Base-by-base conservation (phyloP, 2,329 filamentous ascomycete genomes). In the Metarhizium album region DNA sequence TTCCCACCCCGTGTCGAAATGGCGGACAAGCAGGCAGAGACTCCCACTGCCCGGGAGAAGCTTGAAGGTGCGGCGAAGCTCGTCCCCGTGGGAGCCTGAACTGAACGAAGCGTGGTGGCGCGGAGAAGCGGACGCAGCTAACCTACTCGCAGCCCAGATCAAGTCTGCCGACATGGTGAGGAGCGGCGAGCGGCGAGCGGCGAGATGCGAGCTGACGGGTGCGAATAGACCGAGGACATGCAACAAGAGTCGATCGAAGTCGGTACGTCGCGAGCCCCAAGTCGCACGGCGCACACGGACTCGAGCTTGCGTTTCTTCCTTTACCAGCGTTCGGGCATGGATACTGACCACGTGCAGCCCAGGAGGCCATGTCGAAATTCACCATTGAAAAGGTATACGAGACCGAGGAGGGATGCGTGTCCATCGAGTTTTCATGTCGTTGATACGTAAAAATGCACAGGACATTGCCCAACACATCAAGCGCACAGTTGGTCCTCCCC, bases 111-210 rank as follows among this genome's bases (percentile, higher is more conserved):
- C 29, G 5, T 31, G 11, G 5, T 31, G 29, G 5, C 29, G 29
- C 11, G 5, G 29, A 5, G 29, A 35, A 33, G 50, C 16, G 22
- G 23, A n/a, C 16, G n/a, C 40, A 42, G 50, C 54, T 58, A 53
- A 58, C 53, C 7, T 31, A 22, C 33, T 46, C 62, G 58, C 64
- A 98, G 93, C 89, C 56, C 90, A 95, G 73, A 84, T 98, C 71
- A 98, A 98, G 77, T 95, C 90, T 60, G 91, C 89, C 53, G 93
- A 98, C 67, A 98, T 98, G 93, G 93, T 97, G 78, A 49, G 53
- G 52, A n/a, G 24, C 27, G 18, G 18, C 24, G 48, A 13, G 24
- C 20, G 4, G 20, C 38, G 22, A 23, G 16, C 11, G 16, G 4
- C n/a, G 14, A 33, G 29, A 35, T 23, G 23, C 40, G 16, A 27